Percentiles rank a stretch among this genome's conserved stretches.
Evolutionary conservation across 805 yeast genomes (phyloP).

Genomic region (Cyberlindnera sargentensis): DNA sequence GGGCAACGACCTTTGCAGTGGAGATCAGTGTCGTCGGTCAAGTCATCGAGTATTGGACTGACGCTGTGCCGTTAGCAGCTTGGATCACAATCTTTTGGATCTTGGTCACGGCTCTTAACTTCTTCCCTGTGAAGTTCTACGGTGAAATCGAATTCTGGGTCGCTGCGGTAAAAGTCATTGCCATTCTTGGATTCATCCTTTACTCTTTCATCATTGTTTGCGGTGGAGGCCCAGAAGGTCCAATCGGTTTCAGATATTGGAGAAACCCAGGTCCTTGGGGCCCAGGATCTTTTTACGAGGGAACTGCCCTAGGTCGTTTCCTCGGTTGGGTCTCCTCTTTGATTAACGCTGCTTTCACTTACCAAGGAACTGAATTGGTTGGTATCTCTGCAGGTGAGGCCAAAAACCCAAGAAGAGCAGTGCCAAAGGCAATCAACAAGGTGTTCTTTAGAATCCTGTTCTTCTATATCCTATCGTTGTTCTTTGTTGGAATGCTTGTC

Average conservation of each 20-base stretch:
- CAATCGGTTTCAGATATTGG: conserved; percentile 78
- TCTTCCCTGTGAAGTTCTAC: conserved; percentile 61
- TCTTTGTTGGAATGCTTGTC: conserved; percentile 64
- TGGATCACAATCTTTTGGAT: conserved; percentile 68
- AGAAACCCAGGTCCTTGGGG: conserved; percentile 75
- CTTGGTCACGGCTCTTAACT: conserved; percentile 44
- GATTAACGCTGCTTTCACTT: conserved; percentile 69
- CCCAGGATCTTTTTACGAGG: conserved; percentile 45
- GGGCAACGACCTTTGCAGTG: conserved; percentile 73
- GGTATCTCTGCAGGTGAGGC: conserved; percentile 76
- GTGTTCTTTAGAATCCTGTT: conserved; percentile 59
- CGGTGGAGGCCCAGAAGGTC: conserved; percentile 64
- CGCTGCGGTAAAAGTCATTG: conserved; percentile 58
- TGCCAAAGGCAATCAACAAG: conserved; percentile 62
- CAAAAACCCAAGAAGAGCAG: conserved; percentile 42
- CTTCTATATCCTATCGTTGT: conserved; percentile 58
- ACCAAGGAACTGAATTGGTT: conserved; percentile 72
- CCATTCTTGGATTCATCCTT: conserved; percentile 61
- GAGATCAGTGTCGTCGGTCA: conserved; percentile 71
- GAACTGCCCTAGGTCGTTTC: conserved; percentile 49
- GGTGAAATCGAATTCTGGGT: conserved; percentile 78
- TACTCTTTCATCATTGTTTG: conserved; percentile 67
- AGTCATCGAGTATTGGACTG: conserved; percentile 58
- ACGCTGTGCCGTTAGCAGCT: conserved; percentile 60
- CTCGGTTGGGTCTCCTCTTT: conserved; percentile 66